Conservation (phyloP, 2,329 filamentous ascomycete genomes). For the Aplosporella prunicola region DNA sequence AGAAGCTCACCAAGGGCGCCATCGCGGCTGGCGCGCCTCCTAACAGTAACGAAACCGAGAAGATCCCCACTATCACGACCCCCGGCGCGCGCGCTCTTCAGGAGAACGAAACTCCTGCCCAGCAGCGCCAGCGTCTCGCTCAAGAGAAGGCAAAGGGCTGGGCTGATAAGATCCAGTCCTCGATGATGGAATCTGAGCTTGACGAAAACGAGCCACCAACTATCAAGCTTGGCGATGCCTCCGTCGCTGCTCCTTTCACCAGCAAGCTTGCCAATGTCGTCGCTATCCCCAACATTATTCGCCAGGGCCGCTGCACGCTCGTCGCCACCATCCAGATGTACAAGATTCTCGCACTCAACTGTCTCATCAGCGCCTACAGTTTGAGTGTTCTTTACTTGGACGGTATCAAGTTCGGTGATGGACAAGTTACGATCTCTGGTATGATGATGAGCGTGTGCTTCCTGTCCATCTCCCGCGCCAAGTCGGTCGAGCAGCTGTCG, state of each 20-base stretch:
- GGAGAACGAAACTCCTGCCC: conserved; percentile 43
- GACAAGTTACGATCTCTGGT: conserved; percentile 95
- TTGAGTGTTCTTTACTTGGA: conserved; percentile 92
- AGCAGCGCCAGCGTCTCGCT: conserved; percentile 45
- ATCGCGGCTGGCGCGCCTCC: conserved; percentile 35
- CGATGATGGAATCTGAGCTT: conserved; percentile 84
- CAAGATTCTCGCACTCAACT: conserved; percentile 97
- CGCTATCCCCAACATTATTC: conserved; percentile 95
- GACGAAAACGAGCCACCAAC: conserved; percentile 86
- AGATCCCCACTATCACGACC: conserved; percentile 11
- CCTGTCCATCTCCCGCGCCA: conserved; percentile 93
- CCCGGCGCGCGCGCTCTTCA: conserved; percentile 49
- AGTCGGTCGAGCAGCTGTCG: conserved; percentile 87
- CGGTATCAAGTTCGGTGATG: conserved; percentile 97
- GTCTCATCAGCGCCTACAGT: conserved; percentile 94
- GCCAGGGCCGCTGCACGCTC: conserved; percentile 92
- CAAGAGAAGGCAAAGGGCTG: conserved; percentile 59
- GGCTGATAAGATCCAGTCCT: conserved; percentile 75
- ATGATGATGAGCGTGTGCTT: conserved; percentile 99
- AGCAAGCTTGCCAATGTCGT: conserved; percentile 96
- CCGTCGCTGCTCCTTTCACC: conserved; percentile 92
- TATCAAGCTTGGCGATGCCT: conserved; percentile 94
- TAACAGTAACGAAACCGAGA: too few species aligned
- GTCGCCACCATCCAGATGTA: conserved; percentile 99
- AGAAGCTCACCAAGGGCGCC: conserved; percentile 57